These are phyloP conservation scores for Pinus tabuliformis DNA, from an alignment of 75 land plant species.

Conservation along the genomic window DNA sequence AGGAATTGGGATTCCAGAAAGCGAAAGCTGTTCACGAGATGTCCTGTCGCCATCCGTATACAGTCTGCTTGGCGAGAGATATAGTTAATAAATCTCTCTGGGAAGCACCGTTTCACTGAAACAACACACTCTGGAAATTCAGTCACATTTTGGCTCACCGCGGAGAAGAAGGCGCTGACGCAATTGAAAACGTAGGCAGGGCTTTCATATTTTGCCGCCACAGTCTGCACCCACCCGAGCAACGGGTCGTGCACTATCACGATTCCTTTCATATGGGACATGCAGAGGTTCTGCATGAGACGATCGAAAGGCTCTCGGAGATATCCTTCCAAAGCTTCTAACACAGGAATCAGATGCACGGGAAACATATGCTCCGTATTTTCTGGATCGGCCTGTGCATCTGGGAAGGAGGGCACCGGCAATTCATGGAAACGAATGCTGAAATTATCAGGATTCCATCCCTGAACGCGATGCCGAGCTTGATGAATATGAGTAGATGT, in stretches of 20 bases:
- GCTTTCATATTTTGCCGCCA: background rate
- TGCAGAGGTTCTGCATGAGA: conserved; percentile 11
- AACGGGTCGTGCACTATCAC: conserved; percentile 32
- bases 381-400: conserved; percentile 18
- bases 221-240: conserved; percentile 9
- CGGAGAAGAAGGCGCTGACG: background rate
- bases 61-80: background rate
- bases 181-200: background rate
- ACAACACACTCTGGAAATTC: background rate
- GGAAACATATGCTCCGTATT: conserved; percentile 19
- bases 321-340: conserved; percentile 22
- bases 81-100: background rate
- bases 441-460: conserved; percentile 10
- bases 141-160: background rate
- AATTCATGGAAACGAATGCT: conserved; percentile 32
- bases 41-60: background rate
- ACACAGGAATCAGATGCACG: conserved; percentile 31
- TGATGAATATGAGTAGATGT: conserved; percentile 40
- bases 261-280: conserved; percentile 11
- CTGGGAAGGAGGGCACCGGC: conserved; percentile 12
- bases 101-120: background rate
- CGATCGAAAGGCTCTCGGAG: conserved; percentile 8
- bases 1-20: too few relatives aligned
- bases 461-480: conserved; percentile 19
- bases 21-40: background rate